Evolutionary conservation across 306 rosid species (phyloP).

Genomic region (apple (Malus domestica)): DNA sequence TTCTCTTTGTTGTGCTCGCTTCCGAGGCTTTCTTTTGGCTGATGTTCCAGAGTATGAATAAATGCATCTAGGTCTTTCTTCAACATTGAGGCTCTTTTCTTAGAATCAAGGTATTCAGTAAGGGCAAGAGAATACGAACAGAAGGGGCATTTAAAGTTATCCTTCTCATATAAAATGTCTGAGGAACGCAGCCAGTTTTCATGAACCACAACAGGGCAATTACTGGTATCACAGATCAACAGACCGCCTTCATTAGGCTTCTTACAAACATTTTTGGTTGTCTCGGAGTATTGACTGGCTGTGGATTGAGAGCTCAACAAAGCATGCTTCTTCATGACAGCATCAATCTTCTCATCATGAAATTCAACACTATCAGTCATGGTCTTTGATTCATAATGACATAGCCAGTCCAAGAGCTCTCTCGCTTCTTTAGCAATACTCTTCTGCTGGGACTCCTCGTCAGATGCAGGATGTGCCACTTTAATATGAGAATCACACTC

Average conservation of each 20-base stretch:
- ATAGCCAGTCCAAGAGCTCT: constrained; percentile 17
- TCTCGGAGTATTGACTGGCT: constrained; percentile 21
- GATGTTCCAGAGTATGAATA: constrained; percentile 19
- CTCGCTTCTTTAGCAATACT: constrained; percentile 24
- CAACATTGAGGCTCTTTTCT: constrained; percentile 43
- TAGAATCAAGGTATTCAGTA: constrained; percentile 53
- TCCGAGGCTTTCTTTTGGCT: constrained; percentile 10
- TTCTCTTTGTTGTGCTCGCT: constrained; percentile 18
- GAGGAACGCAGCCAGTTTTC: constrained; percentile 44
- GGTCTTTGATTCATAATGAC: constrained; percentile 19
- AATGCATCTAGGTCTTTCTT: constrained; percentile 40
- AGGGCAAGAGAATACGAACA: constrained; percentile 49
- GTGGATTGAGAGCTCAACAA: constrained; percentile 32
- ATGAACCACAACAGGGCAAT: constrained; percentile 62
- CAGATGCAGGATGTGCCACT: constrained; percentile 14
- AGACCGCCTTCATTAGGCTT: constrained; percentile 52
- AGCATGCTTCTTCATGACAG: constrained; percentile 33
- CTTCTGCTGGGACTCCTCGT: constrained; percentile 21
- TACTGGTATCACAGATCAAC: constrained; percentile 42
- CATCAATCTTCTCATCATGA: constrained; percentile 29
- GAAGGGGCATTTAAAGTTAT: constrained; percentile 58
- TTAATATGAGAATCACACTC: constrained; percentile 21
- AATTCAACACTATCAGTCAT: constrained; percentile 28
- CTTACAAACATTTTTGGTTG: constrained; percentile 28
- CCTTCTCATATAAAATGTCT: constrained; percentile 30